phyloP scores from a whole-genome alignment of 2,329 filamentous ascomycete species.

The Dactylellina haptotyla region DNA sequence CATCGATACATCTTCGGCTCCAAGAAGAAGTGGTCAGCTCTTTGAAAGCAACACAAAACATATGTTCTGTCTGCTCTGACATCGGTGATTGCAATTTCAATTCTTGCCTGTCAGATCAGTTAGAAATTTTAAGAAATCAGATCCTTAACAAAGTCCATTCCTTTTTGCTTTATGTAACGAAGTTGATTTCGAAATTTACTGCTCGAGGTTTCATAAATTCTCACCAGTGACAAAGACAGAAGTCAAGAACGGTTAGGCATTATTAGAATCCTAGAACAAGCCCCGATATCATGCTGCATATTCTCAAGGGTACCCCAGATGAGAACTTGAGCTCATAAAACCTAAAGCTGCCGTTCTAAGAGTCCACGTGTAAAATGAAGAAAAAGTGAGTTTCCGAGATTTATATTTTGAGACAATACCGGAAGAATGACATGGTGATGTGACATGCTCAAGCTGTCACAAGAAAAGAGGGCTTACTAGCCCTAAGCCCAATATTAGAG shows the following conservation, averaged over 20 bases:
- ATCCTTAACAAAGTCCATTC: too few relatives aligned
- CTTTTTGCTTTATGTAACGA: neutral
- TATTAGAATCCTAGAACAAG: neutral
- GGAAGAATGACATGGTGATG: too few relatives aligned
- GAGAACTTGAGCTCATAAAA: neutral
- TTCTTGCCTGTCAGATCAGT: neutral
- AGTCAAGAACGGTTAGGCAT: neutral
- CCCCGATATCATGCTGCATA: neutral
- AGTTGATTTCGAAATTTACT: neutral
- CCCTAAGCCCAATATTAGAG: too few relatives aligned
- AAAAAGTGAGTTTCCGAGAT: neutral
- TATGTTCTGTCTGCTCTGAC: too few relatives aligned
- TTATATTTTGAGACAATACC: too few relatives aligned
- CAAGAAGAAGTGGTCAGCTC: too few relatives aligned
- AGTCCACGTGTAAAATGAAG: neutral
- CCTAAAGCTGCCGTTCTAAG: neutral
- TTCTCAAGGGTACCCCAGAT: neutral
- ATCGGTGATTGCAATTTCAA: neutral
- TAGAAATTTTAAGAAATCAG: neutral
- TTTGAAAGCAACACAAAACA: too few relatives aligned
- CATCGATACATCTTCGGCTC: too few relatives aligned
- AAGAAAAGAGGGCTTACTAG: too few relatives aligned
- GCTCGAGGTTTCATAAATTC: neutral
- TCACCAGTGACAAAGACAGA: neutral
- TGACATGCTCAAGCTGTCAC: too few relatives aligned